A percentile compares a stretch with the other conserved stretches of the same genome.
phyloP scores from a whole-genome alignment of 768 basidiomycete genomes.

The Russula sp. region DNA sequence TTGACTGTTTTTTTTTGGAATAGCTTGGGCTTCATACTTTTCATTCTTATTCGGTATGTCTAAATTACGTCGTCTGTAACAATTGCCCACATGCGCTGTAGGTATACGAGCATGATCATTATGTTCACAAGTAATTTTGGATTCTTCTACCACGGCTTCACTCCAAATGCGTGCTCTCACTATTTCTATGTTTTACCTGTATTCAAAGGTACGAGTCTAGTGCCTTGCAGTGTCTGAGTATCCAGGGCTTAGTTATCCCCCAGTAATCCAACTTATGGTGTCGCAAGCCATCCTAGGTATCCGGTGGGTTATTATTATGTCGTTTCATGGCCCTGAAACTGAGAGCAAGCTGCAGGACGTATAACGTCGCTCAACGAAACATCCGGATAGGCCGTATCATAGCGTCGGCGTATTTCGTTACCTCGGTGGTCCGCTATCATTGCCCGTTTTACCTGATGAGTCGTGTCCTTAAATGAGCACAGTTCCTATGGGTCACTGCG shows the following conservation, averaged over 20 bases:
- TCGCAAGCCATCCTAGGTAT: conserved; percentile 64
- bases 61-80: neutral
- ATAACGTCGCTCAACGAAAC: conserved; percentile 54
- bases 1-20: conserved; percentile 1
- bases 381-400: conserved; percentile 43
- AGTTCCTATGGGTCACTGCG: conserved; percentile 59
- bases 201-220: conserved; percentile 53
- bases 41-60: conserved; percentile 27
- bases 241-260: neutral
- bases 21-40: conserved; percentile 26
- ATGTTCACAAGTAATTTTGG: conserved; percentile 55
- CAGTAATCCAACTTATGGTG: conserved; percentile 61
- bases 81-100: conserved; percentile 29
- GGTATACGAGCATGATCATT: conserved; percentile 46
- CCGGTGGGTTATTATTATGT: conserved; percentile 40
- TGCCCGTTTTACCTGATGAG: conserved; percentile 28
- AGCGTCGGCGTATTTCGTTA: conserved; percentile 41
- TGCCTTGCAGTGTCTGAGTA: neutral
- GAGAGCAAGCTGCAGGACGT: conserved; percentile 42
- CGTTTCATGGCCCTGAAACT: neutral
- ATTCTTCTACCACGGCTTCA: conserved; percentile 54
- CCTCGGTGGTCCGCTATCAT: conserved; percentile 43
- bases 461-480: neutral
- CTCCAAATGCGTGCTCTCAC: conserved; percentile 43
- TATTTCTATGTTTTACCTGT: conserved; percentile 54